Evolutionary conservation across 768 basidiomycete genomes (phyloP), one percentile per base, ranked within the genome.

Genomic region (Kondoa malvinella): DNA sequence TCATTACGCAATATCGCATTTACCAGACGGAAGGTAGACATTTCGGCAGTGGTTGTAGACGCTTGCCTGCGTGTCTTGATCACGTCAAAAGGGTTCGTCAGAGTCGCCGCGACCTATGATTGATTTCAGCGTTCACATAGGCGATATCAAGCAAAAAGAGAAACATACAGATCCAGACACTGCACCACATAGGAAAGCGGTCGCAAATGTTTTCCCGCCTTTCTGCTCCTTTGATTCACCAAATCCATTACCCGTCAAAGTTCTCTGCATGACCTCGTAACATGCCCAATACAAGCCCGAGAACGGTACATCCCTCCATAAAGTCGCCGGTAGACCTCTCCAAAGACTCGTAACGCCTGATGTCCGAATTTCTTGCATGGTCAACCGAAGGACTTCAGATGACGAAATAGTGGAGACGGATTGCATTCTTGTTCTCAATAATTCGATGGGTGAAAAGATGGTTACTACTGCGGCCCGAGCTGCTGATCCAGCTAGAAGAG

Each of bases 231-330:
- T 80, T 73, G 29, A 84, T 84, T 65, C 78, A 76, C 67, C 80
- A 78, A 72, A 80, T 78, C 73, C 74, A 56, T 70, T 63, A 1
- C 73, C 73, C 8, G 71, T 75, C 72, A 91, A 83, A 17, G 76
- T 72, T 25, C 80, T 79, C 79, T 95, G 96, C 78, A 84, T 83
- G 0, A 83, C 79, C 76, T 99, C 94, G 75, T 96, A 97, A 29
- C 87, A 85, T 2, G 89, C 89, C 95, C 95, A 99, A 74, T 99
- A 99, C 33, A 94, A 80, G 14, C 92, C 95, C 56, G 89, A 91
- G 76, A 99, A 99, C 0, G 95, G 94, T 3, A 97, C 92, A 73
- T 99, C 95, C 63, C 95, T 83, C 92, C 92, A 96, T 8, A 99
- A 80, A 2, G 91, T 94, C 1, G 92, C 84, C 0, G 87, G 87